phyloP scores from a whole-genome alignment of 2,329 filamentous ascomycete genomes.

The Tricladium varicosporioides region DNA sequence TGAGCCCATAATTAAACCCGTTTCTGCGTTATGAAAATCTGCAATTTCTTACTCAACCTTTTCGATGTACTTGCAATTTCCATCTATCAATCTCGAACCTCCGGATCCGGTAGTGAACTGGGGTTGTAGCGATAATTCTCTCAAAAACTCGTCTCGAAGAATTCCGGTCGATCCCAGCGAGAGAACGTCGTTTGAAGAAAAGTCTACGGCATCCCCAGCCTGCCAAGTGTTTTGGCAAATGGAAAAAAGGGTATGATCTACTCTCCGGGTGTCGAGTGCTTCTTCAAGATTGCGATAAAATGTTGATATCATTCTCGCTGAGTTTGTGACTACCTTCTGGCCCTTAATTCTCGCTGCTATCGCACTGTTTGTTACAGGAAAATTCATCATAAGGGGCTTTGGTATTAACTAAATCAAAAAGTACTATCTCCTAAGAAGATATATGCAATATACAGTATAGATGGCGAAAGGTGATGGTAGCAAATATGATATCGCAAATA shows the following conservation, averaged over 20 bases:
- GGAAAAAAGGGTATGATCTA: conserved; percentile 29
- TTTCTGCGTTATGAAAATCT: conserved; percentile 55
- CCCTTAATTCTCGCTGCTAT: too few relatives aligned
- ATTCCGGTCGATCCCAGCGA: not conserved
- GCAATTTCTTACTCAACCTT: conserved; percentile 56
- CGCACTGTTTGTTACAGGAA: too few relatives aligned
- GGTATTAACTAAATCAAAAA: too few relatives aligned
- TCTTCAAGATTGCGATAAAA: conserved; percentile 35
- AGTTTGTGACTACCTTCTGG: too few relatives aligned
- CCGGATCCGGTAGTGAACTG: conserved; percentile 26
- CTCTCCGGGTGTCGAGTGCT: conserved; percentile 31
- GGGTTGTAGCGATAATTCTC: not conserved
- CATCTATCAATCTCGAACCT: conserved; percentile 61
- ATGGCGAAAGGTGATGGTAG: too few relatives aligned
- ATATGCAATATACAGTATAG: too few relatives aligned
- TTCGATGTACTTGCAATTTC: conserved; percentile 58
- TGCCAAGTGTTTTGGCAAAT: conserved; percentile 42
- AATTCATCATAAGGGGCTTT: too few relatives aligned
- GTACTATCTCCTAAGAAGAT: too few relatives aligned
- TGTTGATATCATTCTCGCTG: too few relatives aligned
- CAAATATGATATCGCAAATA: too few relatives aligned
- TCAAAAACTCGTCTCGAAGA: not conserved
- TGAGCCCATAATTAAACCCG: conserved; percentile 57
- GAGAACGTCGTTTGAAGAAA: conserved; percentile 1
- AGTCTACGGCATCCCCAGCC: conserved; percentile 38